Conservation (phyloP, 169 alveolate genomes). For the Eimeria zaria region DNA sequence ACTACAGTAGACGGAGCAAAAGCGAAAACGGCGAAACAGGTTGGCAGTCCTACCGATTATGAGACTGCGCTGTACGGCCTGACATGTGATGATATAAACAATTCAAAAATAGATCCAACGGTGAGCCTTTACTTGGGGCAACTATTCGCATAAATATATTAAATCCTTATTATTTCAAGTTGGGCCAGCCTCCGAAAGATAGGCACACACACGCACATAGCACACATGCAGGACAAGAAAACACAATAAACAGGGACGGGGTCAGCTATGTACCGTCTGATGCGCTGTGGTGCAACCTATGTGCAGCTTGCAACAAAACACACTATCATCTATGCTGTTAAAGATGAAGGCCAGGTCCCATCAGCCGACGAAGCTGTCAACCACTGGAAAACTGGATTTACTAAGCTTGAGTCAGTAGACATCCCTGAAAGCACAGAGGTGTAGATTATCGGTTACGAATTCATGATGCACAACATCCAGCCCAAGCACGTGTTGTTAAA, state of each 20-base stretch:
- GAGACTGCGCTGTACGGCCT: background rate
- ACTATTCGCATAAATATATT: background rate
- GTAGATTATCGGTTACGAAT: background rate
- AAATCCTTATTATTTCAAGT: background rate
- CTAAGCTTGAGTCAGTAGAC: conserved; percentile 3
- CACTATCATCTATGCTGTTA: conserved; percentile 23
- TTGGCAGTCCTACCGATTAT: background rate
- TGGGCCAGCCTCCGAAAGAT: background rate
- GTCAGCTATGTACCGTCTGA: background rate
- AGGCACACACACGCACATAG: background rate
- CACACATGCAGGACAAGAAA: background rate
- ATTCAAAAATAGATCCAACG: conserved; percentile 23
- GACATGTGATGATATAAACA: background rate
- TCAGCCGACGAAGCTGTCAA: conserved; percentile 29
- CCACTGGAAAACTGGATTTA: conserved; percentile 1
- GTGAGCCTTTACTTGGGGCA: background rate
- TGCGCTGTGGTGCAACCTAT: background rate
- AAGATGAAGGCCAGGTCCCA: background rate
- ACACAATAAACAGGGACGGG: background rate
- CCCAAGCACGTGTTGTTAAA: background rate
- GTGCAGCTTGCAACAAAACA: conserved; percentile 2
- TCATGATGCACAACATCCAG: background rate
- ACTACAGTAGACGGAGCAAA: background rate
- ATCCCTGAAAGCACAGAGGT: background rate
- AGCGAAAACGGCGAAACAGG: too few species aligned